These are phyloP conservation scores for Grammothele lineata DNA, from an alignment of 768 basidiomycete species.

Conservation along the genomic window DNA sequence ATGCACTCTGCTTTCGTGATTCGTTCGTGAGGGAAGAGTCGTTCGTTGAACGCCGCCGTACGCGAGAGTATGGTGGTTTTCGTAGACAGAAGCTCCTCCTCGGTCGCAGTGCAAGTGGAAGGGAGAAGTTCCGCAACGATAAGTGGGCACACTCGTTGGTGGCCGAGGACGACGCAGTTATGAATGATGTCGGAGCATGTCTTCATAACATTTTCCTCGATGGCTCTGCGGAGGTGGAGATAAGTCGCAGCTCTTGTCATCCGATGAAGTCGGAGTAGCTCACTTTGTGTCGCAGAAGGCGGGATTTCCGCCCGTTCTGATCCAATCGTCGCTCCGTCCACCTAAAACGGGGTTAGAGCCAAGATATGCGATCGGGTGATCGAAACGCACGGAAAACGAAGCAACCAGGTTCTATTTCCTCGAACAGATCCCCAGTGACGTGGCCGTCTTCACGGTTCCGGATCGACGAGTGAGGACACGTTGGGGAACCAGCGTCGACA, in stretches of 20 bases:
- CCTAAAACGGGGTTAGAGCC: constrained; percentile 1
- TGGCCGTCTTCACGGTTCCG: constrained; percentile 18
- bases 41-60: constrained; percentile 21
- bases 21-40: constrained; percentile 26
- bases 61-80: constrained; percentile 24
- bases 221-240: constrained; percentile 19
- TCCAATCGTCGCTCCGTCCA: constrained; percentile 25
- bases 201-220: constrained; percentile 29
- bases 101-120: not conserved
- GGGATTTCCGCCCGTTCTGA: constrained; percentile 19
- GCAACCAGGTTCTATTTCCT: constrained; percentile 20
- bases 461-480: constrained; percentile 10
- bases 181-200: constrained; percentile 27
- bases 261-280: not conserved
- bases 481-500: constrained; percentile 10
- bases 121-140: constrained; percentile 27
- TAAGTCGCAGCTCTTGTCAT: not conserved
- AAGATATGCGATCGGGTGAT: not conserved
- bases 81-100: constrained; percentile 1
- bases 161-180: constrained; percentile 31
- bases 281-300: constrained; percentile 27
- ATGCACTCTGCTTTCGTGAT: constrained; percentile 23
- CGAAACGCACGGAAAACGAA: constrained; percentile 21
- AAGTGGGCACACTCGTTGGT: constrained; percentile 26
- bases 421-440: constrained; percentile 25